These are phyloP conservation scores for Anastatica hierochuntica DNA, from an alignment of 345 rosid species.

Conservation along the genomic window DNA sequence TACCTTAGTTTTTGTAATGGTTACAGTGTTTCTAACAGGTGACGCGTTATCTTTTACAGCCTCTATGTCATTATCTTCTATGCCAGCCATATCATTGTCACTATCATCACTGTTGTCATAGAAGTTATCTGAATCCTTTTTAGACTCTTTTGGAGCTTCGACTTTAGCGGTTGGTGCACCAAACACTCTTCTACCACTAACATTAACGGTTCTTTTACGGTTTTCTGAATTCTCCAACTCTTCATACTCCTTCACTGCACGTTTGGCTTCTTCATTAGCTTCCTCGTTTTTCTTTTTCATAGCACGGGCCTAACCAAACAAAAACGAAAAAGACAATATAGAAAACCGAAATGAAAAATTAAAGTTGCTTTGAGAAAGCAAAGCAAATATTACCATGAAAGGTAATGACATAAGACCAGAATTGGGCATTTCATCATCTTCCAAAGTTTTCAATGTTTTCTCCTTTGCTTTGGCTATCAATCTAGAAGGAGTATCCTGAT, in stretches of 20 bases:
- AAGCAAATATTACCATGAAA: too few species aligned
- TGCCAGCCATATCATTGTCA: conserved; percentile 42
- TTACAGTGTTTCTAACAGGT: conserved; percentile 25
- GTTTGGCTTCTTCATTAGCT: conserved; percentile 67
- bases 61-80: conserved; percentile 29
- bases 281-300: conserved; percentile 59
- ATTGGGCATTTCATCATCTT: conserved; percentile 52
- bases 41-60: conserved; percentile 22
- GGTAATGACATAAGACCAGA: conserved; percentile 88
- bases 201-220: conserved; percentile 19
- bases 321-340: too few species aligned
- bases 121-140: conserved; percentile 34
- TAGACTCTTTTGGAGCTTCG: conserved; percentile 31
- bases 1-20: conserved; percentile 36
- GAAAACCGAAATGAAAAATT: too few species aligned
- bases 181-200: conserved; percentile 74
- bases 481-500: conserved; percentile 43
- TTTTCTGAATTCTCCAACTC: conserved; percentile 44
- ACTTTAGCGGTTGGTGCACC: conserved; percentile 43
- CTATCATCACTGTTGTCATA: conserved; percentile 58
- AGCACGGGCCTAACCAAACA: conserved; percentile 56
- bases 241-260: conserved; percentile 70
- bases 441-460: conserved; percentile 54
- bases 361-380: too few species aligned
- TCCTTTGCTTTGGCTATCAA: conserved; percentile 56